phyloP scores from a whole-genome alignment of 2,329 filamentous ascomycete species.

The Pyricularia grisea region DNA sequence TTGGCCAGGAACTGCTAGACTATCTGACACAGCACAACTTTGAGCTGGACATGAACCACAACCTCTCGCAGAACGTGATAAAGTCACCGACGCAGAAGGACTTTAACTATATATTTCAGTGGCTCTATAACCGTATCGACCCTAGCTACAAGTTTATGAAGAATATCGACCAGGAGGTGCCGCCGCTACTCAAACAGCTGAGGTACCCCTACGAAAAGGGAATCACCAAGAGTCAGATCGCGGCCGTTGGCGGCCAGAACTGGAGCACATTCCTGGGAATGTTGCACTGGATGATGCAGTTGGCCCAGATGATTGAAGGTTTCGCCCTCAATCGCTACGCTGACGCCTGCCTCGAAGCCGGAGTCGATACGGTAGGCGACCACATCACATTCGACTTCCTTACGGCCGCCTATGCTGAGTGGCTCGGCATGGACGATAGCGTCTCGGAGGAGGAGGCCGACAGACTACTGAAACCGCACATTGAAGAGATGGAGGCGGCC shows the following conservation, averaged over 20 bases:
- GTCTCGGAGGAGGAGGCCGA: conserved; percentile 70
- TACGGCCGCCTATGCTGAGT: conserved; percentile 82
- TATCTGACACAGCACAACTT: conserved; percentile 92
- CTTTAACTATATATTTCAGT: conserved; percentile 96
- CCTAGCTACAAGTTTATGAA: conserved; percentile 90
- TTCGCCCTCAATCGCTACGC: conserved; percentile 75
- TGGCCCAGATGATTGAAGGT: conserved; percentile 86
- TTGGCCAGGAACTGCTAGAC: conserved; percentile 83
- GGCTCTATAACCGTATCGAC: conserved; percentile 93
- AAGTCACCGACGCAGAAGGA: conserved; percentile 96
- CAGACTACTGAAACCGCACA: conserved; percentile 69
- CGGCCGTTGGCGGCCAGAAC: conserved; percentile 91
- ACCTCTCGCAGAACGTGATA: conserved; percentile 80
- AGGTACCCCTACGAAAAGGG: conserved; percentile 91
- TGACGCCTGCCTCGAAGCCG: conserved; percentile 78
- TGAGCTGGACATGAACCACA: conserved; percentile 95
- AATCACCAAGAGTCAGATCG: conserved; percentile 93
- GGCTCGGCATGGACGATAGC: conserved; percentile 85
- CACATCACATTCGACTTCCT: conserved; percentile 93
- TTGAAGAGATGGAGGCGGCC: conserved; percentile 76
- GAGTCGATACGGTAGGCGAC: conserved; percentile 79
- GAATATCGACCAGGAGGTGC: conserved; percentile 90
- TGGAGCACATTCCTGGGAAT: conserved; percentile 93
- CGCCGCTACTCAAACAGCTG: conserved; percentile 83
- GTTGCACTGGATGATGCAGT: conserved; percentile 98